These are phyloP conservation scores for Plectosphaerella cucumerina DNA, from an alignment of 2,329 filamentous ascomycete genomes.

Conservation along the genomic window DNA sequence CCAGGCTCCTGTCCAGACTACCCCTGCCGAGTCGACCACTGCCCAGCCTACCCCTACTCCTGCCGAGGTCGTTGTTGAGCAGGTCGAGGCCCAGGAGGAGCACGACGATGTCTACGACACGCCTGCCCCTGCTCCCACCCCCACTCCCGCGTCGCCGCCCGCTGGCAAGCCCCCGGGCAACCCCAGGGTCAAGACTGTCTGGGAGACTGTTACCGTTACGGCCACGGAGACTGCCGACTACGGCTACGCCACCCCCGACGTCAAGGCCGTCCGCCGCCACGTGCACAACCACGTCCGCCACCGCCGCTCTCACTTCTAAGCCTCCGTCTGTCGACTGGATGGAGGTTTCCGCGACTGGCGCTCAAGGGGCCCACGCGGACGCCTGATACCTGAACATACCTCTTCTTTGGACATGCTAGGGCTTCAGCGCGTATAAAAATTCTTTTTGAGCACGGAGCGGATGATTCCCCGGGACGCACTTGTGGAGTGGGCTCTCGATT, in stretches of 20 bases:
- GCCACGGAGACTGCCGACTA: conserved; percentile 30
- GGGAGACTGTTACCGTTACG: conserved; percentile 42
- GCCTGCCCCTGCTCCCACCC: conserved; percentile 1
- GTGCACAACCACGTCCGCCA: conserved; percentile 31
- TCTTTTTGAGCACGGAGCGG: no score
- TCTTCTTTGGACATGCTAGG: conserved; percentile 14
- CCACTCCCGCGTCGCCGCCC: conserved; percentile 2
- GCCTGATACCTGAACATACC: not conserved
- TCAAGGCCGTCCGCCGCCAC: conserved; percentile 24
- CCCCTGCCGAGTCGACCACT: not conserved
- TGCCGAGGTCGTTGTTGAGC: not conserved
- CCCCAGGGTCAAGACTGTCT: conserved; percentile 29
- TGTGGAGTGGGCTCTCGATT: not conserved
- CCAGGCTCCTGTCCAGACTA: not conserved
- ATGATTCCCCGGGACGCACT: no score
- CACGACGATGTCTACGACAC: not conserved
- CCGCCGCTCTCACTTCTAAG: conserved; percentile 24
- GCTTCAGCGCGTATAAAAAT: not conserved
- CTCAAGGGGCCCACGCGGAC: not conserved
- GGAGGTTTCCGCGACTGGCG: conserved; percentile 2
- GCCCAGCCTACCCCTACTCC: not conserved
- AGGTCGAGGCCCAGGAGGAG: not conserved
- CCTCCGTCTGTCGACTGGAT: not conserved
- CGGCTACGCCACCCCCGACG: conserved; percentile 13
- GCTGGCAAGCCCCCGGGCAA: not conserved